Evolutionary conservation across 2,329 filamentous ascomycete genomes (phyloP), one percentile per base, ranked within the genome.

Genomic region (Dryadomyces sulphureus): DNA sequence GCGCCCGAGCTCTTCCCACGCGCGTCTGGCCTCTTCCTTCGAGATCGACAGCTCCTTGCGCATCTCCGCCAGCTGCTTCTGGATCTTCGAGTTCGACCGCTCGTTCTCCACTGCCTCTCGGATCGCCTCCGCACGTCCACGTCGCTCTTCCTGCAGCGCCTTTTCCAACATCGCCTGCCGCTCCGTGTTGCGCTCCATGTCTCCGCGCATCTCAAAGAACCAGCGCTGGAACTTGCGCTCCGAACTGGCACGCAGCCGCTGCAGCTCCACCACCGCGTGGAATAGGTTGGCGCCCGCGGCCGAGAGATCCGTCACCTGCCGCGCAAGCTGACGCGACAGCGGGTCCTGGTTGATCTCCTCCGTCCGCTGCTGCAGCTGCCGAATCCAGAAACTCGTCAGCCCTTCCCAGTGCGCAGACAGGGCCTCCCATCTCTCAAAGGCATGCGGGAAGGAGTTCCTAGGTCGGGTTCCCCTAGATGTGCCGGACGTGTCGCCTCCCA

Each of bases 381-480:
- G 83, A 53, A 98, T 92, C 90, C 92, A 98, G 64, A 94, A 96
- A 49, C 87, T 90, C 0, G 92, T 96, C 49, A 98, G 72, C 5
- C 92, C 92, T 61, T 98, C 92, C 92, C 92, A 98, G 56, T 96
- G 90, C 6, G 92, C 93, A 0, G 92, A 98, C 3, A 98, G 66
- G 0, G 86, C 90, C 60, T 98, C 92, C 92, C 92, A 98, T 49
- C 92, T 77, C 62, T 98, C 90, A 57, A 98, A 98, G 0, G 92
- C 92, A 63, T 96, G 92, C 1, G 92, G 92, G 54, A 98, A 96
- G 0, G 81, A 80, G 41, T 83, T 85, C 48, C 79, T 69, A 45
- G 73, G 62, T 44, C 72, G 62, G 45, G 54, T 55, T 16, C 60
- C 55, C 24, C 59, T 45, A 9, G 50, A 58, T 5, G 56, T 50